Evolutionary conservation across 202 grass and related monocot genomes (phyloP).

Genomic region (Musa balbisiana): DNA sequence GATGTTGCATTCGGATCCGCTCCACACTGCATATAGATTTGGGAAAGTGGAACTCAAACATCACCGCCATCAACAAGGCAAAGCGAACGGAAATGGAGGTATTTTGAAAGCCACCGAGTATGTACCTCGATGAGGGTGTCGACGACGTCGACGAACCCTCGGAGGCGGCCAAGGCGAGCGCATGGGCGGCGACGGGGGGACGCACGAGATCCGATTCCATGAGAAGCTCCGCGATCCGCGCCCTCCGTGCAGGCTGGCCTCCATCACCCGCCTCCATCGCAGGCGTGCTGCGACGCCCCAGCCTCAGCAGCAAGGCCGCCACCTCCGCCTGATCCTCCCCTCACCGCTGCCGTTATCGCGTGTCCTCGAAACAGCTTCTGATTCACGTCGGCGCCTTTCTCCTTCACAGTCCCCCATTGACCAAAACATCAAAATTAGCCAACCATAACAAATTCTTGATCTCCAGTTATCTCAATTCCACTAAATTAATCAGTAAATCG

Average conservation of each 20-base stretch:
- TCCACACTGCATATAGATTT: slow-evolving; percentile 43
- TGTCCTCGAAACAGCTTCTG: slow-evolving; percentile 73
- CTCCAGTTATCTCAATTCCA: neutral
- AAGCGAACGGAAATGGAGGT: too few species aligned
- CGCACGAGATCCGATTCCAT: slow-evolving; percentile 84
- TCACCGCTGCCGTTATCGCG: slow-evolving; percentile 60
- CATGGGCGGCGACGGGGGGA: slow-evolving; percentile 54
- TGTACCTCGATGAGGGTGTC: slow-evolving; percentile 69
- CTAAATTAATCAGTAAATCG: neutral
- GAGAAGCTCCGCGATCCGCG: slow-evolving; percentile 52
- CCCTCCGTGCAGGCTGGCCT: slow-evolving; percentile 63
- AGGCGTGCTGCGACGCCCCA: slow-evolving; percentile 76
- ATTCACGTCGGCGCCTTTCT: slow-evolving; percentile 81
- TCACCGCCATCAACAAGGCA: too few species aligned
- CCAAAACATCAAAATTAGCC: neutral
- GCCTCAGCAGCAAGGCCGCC: slow-evolving; percentile 63
- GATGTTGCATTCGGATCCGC: slow-evolving; percentile 63
- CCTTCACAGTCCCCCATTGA: slow-evolving; percentile 23
- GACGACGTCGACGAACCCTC: slow-evolving; percentile 72
- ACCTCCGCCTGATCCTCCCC: slow-evolving; percentile 65
- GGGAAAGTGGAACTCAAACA: too few species aligned
- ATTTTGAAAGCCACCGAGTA: too few species aligned
- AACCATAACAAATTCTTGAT: neutral
- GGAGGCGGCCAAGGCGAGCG: slow-evolving; percentile 70
- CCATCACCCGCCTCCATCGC: slow-evolving; percentile 91